Conservation (phyloP, 2,329 filamentous ascomycete species). For the Macrophomina tecta region DNA sequence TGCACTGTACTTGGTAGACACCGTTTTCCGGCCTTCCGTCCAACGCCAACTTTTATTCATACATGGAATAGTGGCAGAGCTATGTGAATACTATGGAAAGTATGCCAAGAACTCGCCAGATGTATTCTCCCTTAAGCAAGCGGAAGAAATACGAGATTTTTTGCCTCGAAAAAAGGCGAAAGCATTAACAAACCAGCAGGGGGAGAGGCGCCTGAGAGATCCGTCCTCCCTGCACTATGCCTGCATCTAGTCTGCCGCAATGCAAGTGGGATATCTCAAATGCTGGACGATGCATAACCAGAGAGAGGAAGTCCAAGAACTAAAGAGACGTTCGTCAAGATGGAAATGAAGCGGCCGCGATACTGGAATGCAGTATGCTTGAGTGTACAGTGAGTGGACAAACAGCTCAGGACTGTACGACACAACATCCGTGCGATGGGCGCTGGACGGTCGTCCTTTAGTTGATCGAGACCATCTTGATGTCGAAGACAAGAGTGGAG, state of each 20-base stretch:
- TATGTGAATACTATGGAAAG: neutral
- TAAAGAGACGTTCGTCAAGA: slow-evolving; percentile 33
- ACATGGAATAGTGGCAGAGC: slow-evolving; percentile 7
- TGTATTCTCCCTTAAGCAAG: slow-evolving; percentile 3
- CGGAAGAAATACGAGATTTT: slow-evolving; percentile 9
- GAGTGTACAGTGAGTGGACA: slow-evolving; percentile 41
- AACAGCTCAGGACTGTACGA: slow-evolving; percentile 33
- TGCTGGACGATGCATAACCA: slow-evolving; percentile 40
- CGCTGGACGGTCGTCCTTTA: slow-evolving; percentile 38
- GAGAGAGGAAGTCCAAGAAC: slow-evolving; percentile 19
- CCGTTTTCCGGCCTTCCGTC: slow-evolving; percentile 1
- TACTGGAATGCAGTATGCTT: slow-evolving; percentile 33
- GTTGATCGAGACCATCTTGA: slow-evolving; percentile 58
- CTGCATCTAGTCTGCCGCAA: slow-evolving; percentile 30
- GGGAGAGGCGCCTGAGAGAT: slow-evolving; percentile 40
- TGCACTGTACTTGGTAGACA: slow-evolving; percentile 3
- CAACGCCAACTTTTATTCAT: slow-evolving; percentile 28
- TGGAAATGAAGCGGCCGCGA: slow-evolving; percentile 32
- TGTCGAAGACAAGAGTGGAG: slow-evolving; percentile 89
- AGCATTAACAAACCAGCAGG: slow-evolving; percentile 6
- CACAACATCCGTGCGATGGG: slow-evolving; percentile 36
- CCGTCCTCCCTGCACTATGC: slow-evolving; percentile 46
- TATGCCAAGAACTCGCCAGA: neutral
- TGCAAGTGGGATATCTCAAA: slow-evolving; percentile 52
- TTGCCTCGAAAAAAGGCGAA: neutral